A percentile compares a stretch with the other conserved stretches of the same genome.
phyloP scores from a whole-genome alignment of 139 green algal species.

The Nannochloris sp. region DNA sequence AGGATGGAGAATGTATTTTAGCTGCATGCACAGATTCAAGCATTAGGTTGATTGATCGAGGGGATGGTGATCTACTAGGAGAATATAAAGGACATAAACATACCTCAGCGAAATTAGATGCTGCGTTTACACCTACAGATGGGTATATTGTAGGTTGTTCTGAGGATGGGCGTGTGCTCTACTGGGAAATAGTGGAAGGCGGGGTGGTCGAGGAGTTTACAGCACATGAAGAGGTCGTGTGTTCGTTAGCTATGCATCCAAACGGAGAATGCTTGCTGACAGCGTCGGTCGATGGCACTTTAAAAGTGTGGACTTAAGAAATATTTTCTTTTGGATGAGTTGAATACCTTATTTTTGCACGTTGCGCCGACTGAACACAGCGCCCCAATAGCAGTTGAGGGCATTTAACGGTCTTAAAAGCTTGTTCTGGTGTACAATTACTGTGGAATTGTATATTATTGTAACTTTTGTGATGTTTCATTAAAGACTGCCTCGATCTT shows the following conservation, averaged over 20 bases:
- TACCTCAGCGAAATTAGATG: conserved; percentile 63
- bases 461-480: not conserved
- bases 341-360: too few species aligned
- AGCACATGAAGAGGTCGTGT: conserved; percentile 64
- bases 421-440: too few species aligned
- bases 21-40: conserved; percentile 67
- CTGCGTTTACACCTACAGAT: conserved; percentile 63
- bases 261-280: conserved; percentile 60
- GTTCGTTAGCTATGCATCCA: conserved; percentile 66
- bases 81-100: conserved; percentile 70
- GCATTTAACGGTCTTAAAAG: too few species aligned
- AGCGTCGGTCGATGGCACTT: conserved; percentile 58
- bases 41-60: conserved; percentile 55
- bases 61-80: conserved; percentile 65
- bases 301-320: conserved; percentile 63
- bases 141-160: conserved; percentile 64
- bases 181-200: conserved; percentile 82
- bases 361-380: too few species aligned
- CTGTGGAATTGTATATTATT: not conserved
- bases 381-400: too few species aligned
- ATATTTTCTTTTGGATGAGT: too few species aligned
- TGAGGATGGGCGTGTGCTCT: conserved; percentile 65
- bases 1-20: conserved; percentile 50
- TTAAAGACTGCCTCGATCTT: too few species aligned
- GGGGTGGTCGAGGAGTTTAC: conserved; percentile 45